Evolutionary conservation across 2,329 filamentous ascomycete species (phyloP).

Genomic region (Fusarium sp.): DNA sequence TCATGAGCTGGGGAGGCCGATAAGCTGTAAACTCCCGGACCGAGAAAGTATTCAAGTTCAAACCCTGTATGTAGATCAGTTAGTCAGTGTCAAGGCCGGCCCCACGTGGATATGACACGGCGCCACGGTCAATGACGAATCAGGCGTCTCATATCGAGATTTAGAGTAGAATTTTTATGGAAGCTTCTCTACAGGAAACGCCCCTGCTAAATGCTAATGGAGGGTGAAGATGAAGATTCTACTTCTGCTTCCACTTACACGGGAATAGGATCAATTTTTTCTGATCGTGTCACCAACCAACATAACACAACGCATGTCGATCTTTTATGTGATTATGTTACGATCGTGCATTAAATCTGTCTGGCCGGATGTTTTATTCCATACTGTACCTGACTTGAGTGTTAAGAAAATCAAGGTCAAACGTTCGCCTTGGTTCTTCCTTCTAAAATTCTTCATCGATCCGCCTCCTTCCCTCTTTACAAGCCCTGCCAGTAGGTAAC

Average conservation of each 20-base stretch:
- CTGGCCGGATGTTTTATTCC: neutral
- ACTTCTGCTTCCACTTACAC: neutral
- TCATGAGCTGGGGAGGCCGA: neutral
- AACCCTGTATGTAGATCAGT: conserved; percentile 27
- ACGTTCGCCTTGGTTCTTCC: neutral
- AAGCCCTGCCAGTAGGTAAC: neutral
- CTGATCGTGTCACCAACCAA: neutral
- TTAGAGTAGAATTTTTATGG: neutral
- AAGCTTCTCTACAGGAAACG: conserved; percentile 11
- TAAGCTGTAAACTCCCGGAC: neutral
- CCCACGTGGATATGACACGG: conserved; percentile 19
- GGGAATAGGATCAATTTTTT: neutral
- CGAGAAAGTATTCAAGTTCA: conserved; percentile 6
- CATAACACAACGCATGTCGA: neutral
- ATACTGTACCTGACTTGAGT: neutral
- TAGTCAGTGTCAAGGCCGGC: conserved; percentile 3
- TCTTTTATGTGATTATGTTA: neutral
- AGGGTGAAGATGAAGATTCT: conserved; percentile 4
- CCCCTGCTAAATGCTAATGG: neutral
- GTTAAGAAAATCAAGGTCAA: neutral
- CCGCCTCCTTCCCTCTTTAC: neutral
- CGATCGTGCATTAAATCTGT: neutral
- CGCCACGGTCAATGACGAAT: conserved; percentile 15
- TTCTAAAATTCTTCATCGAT: neutral
- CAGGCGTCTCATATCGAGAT: conserved; percentile 19